Evolutionary conservation across 768 basidiomycete species (phyloP).

Genomic region (Lactarius quietus): DNA sequence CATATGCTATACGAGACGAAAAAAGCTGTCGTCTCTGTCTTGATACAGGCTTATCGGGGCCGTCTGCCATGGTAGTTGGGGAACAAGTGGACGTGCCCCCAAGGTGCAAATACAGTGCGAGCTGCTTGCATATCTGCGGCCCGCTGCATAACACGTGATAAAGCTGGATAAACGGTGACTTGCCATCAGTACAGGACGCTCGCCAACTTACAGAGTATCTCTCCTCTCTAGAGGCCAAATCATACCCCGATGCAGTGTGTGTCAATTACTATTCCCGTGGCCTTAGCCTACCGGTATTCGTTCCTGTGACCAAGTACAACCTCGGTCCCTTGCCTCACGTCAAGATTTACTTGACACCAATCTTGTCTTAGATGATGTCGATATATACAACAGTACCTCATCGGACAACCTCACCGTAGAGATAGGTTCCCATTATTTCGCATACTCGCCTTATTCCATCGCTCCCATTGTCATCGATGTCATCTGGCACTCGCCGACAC

Average conservation of each 20-base stretch:
- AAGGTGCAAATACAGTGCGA: too few relatives aligned
- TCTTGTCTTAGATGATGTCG: conserved; percentile 65
- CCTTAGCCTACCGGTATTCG: conserved; percentile 75
- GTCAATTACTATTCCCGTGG: conserved; percentile 81
- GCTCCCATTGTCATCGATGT: conserved; percentile 52
- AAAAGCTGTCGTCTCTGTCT: conserved; percentile 10
- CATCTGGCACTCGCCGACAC: conserved; percentile 26
- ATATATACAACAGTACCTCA: conserved; percentile 69
- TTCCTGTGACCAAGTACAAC: conserved; percentile 63
- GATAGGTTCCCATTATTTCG: conserved; percentile 38
- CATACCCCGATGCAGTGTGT: conserved; percentile 81
- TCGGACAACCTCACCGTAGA: conserved; percentile 30
- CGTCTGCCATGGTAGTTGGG: conserved; percentile 10
- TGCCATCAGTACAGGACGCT: too few relatives aligned
- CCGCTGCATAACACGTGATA: conserved; percentile 8
- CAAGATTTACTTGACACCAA: conserved; percentile 48
- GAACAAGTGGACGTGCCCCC: neutral
- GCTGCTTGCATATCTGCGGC: too few relatives aligned
- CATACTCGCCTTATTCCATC: conserved; percentile 55
- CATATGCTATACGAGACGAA: conserved; percentile 4
- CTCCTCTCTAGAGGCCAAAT: conserved; percentile 60
- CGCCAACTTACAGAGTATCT: conserved; percentile 44
- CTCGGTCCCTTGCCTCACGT: conserved; percentile 41
- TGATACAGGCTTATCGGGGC: conserved; percentile 17
- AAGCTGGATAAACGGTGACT: too few relatives aligned